phyloP scores from a whole-genome alignment of 371 early-diverging fungal species.

The Rhizopus arrhizus region DNA sequence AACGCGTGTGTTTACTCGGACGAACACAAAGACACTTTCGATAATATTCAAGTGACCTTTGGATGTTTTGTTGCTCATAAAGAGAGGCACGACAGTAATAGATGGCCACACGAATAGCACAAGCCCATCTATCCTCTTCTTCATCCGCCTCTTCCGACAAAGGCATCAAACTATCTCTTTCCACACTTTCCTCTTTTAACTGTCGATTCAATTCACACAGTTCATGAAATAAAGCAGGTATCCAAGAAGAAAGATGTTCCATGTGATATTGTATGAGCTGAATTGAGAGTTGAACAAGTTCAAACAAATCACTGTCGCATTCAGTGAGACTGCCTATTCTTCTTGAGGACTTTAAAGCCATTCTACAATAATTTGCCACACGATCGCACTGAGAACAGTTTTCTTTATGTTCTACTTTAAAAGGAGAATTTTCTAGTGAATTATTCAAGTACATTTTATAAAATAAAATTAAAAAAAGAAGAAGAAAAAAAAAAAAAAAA shows the following conservation, averaged over 20 bases:
- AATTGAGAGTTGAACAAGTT: constrained; percentile 19
- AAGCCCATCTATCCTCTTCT: constrained; percentile 4
- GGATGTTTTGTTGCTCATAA: constrained; percentile 21
- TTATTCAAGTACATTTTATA: background rate
- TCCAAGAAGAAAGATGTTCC: constrained; percentile 28
- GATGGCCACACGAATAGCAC: constrained; percentile 44
- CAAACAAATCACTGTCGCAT: constrained; percentile 6
- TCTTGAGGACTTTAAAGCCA: too few species aligned
- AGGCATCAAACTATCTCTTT: constrained; percentile 20
- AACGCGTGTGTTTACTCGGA: background rate
- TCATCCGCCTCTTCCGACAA: constrained; percentile 1
- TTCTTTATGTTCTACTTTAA: too few species aligned
- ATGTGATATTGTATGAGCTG: constrained; percentile 21
- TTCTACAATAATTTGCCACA: too few species aligned
- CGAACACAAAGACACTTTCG: background rate
- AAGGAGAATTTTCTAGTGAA: too few species aligned
- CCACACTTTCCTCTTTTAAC: constrained; percentile 40
- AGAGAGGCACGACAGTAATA: constrained; percentile 31
- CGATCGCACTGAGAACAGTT: too few species aligned
- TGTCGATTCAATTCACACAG: constrained; percentile 35
- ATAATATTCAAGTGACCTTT: constrained; percentile 24
- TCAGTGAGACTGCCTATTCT: too few species aligned
- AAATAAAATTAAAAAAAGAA: background rate
- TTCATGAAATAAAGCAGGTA: constrained; percentile 21
- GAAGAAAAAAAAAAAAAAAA: background rate